Conservation (phyloP, 2,329 filamentous ascomycete species). For the Didymella segeticola region DNA sequence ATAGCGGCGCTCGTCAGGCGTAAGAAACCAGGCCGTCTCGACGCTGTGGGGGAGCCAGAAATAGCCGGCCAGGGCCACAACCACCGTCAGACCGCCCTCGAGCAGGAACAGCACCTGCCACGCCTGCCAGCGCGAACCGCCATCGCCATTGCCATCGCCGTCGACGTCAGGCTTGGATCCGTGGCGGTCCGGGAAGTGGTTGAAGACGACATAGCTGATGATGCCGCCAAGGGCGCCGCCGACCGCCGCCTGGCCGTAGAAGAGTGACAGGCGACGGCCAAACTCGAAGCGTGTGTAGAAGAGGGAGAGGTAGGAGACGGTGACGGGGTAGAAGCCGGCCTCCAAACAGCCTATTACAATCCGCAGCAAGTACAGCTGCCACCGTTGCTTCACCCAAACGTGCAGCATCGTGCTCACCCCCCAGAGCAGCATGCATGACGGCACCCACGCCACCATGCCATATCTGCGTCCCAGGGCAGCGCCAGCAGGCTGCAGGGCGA, state of each 20-base stretch:
- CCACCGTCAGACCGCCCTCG: constrained; percentile 57
- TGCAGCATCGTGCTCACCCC: constrained; percentile 58
- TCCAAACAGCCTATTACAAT: constrained; percentile 57
- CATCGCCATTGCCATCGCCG: no score
- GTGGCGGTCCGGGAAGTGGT: constrained; percentile 43
- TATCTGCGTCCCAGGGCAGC: constrained; percentile 65
- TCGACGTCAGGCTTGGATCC: constrained; percentile 10
- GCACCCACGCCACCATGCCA: constrained; percentile 63
- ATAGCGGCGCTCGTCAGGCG: constrained; percentile 54
- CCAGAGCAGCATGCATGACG: constrained; percentile 63
- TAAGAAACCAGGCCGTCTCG: constrained; percentile 61
- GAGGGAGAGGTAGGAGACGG: constrained; percentile 64
- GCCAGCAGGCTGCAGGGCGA: constrained; percentile 63
- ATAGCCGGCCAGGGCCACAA: constrained; percentile 56
- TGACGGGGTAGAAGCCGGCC: constrained; percentile 66
- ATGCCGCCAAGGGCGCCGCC: constrained; percentile 64
- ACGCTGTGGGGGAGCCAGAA: constrained; percentile 59
- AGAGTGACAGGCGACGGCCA: constrained; percentile 60
- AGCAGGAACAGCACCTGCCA: constrained; percentile 61
- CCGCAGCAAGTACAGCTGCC: constrained; percentile 56
- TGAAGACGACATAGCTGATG: constrained; percentile 59
- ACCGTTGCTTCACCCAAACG: constrained; percentile 54
- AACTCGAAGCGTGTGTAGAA: constrained; percentile 67
- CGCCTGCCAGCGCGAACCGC: constrained; percentile 52
- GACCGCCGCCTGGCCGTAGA: constrained; percentile 64